Conservation (phyloP, 73 alveolate species). For the Paramecium tetraurelia region DNA sequence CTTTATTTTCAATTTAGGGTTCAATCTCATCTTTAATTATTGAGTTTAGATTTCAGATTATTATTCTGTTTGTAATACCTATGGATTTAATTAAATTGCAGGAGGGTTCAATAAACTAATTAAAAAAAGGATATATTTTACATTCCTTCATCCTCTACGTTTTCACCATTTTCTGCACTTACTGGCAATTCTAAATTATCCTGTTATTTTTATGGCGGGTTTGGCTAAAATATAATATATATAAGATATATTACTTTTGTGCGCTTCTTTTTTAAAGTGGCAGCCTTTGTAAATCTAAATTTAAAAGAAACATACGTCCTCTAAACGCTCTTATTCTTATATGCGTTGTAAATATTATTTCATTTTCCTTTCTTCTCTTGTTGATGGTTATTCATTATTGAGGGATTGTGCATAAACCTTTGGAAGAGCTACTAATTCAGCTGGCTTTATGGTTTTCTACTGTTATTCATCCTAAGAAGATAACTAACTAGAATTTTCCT, state of each 20-base stretch:
- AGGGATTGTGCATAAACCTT: background rate
- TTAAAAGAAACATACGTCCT: conserved; percentile 11
- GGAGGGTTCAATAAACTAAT: background rate
- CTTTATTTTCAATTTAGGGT: conserved; percentile 11
- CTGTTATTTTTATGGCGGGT: conserved; percentile 11
- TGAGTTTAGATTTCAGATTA: background rate
- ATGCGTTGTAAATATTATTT: background rate
- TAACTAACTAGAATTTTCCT: background rate
- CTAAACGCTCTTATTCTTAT: background rate
- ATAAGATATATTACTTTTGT: background rate
- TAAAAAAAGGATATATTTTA: background rate
- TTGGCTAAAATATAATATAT: background rate
- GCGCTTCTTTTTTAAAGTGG: background rate
- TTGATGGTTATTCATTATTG: background rate
- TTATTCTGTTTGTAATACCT: background rate
- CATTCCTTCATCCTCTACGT: background rate
- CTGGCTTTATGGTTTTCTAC: background rate
- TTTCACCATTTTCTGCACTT: background rate
- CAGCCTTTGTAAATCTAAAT: conserved; percentile 6
- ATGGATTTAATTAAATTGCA: background rate
- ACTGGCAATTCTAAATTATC: background rate
- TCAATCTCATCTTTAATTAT: background rate
- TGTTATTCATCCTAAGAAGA: background rate
- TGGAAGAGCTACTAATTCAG: background rate
- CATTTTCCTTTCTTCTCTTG: background rate